Percentiles rank a stretch among this genome's conserved stretches.
Conservation (phyloP, 495 filamentous ascomycete species). For the Hypoxylon subgilvum region DNA sequence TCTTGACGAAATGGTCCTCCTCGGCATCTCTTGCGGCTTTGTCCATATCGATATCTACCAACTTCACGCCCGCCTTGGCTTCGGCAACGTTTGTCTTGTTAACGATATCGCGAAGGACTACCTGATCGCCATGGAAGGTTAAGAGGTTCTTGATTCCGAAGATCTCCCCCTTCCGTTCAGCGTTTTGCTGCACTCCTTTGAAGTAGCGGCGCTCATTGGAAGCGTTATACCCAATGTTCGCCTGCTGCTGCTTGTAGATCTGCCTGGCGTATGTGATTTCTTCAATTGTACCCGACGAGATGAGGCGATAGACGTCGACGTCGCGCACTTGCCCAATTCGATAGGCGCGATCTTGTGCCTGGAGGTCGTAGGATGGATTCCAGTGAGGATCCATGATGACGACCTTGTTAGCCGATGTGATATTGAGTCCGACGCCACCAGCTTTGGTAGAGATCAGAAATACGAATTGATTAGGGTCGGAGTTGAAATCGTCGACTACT, state of each 20-base stretch:
- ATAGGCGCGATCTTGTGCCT: constrained; percentile 96
- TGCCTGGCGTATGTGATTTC: constrained; percentile 97
- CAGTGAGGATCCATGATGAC: constrained; percentile 97
- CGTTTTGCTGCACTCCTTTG: constrained; percentile 87
- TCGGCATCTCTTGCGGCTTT: constrained; percentile 62
- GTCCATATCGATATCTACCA: constrained; percentile 74
- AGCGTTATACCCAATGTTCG: constrained; percentile 95
- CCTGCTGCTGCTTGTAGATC: constrained; percentile 99
- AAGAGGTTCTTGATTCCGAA: constrained; percentile 93
- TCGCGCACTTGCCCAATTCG: constrained; percentile 92
- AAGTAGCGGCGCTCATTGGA: constrained; percentile 93
- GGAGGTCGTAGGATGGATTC: constrained; percentile 93
- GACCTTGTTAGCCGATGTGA: constrained; percentile 97
- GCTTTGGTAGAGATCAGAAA: constrained; percentile 95
- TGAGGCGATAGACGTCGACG: constrained; percentile 93
- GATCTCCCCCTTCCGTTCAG: constrained; percentile 83
- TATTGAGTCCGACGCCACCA: constrained; percentile 87
- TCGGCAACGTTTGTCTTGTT: constrained; percentile 98
- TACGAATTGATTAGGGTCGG: constrained; percentile 85
- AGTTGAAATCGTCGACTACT: constrained; percentile 89
- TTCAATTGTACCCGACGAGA: constrained; percentile 93
- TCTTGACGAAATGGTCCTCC: constrained; percentile 46
- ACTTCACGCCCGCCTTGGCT: constrained; percentile 80
- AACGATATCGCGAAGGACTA: constrained; percentile 87
- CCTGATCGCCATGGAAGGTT: constrained; percentile 76